Conservation (phyloP, 306 rosid species). For the Vigna reflexopilosa region DNA sequence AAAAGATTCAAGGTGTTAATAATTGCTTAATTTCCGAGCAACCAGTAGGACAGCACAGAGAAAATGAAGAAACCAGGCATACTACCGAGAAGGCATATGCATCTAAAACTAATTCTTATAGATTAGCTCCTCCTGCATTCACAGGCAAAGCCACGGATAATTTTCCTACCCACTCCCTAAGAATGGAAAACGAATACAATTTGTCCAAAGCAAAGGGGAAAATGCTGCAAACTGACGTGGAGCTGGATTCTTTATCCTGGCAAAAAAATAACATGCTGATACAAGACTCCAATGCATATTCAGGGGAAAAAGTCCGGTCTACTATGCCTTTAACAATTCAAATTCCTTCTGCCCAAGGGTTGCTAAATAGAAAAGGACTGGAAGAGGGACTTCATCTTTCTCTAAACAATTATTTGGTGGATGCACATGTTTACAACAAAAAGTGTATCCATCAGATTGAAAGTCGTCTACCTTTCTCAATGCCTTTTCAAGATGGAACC, state of each 20-base stretch:
- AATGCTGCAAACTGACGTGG: conserved; percentile 55
- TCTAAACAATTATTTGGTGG: conserved; percentile 59
- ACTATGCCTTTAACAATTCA: conserved; percentile 48
- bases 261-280: conserved; percentile 51
- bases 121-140: conserved; percentile 46
- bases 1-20: conserved; percentile 53
- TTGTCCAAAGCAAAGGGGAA: conserved; percentile 66
- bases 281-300: conserved; percentile 46
- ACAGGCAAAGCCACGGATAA: conserved; percentile 50
- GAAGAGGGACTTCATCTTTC: conserved; percentile 74
- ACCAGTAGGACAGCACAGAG: conserved; percentile 48
- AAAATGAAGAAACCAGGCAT: conserved; percentile 48
- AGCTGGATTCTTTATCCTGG: conserved; percentile 50
- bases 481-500: conserved; percentile 61
- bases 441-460: conserved; percentile 58
- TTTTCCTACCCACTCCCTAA: conserved; percentile 48
- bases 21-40: conserved; percentile 53
- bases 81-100: conserved; percentile 44
- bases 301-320: conserved; percentile 59
- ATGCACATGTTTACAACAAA: conserved; percentile 56
- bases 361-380: conserved; percentile 53
- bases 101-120: conserved; percentile 46
- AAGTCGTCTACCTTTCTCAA: conserved; percentile 55
- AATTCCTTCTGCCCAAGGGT: conserved; percentile 55
- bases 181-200: conserved; percentile 60